Evolutionary conservation across 768 basidiomycete genomes (phyloP).

Genomic region (Tricholoma sp.): DNA sequence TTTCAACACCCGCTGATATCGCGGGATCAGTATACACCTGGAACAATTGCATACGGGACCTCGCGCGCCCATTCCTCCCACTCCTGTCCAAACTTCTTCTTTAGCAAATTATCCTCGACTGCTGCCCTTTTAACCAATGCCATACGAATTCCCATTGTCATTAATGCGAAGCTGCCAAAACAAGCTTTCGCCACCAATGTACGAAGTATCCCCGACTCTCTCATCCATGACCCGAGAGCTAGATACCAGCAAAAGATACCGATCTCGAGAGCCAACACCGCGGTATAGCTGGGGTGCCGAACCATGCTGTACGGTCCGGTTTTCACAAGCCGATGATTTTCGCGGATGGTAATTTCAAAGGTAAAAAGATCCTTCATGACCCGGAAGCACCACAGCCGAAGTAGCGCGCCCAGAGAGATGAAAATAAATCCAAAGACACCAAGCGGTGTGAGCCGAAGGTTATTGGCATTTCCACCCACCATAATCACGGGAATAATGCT

Average conservation of each 20-base stretch:
- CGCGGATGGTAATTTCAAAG: constrained; percentile 1
- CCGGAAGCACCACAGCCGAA: constrained; percentile 33
- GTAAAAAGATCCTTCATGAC: constrained; percentile 27
- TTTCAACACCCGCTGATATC: too few relatives aligned
- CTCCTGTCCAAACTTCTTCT: constrained; percentile 10
- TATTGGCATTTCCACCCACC: not conserved
- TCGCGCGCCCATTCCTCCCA: constrained; percentile 10
- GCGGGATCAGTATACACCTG: constrained; percentile 4
- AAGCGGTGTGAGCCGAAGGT: constrained; percentile 15
- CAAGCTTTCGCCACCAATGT: not conserved
- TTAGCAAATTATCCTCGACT: constrained; percentile 9
- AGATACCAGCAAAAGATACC: not conserved
- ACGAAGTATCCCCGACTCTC: constrained; percentile 5
- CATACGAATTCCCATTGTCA: constrained; percentile 1
- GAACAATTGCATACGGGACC: constrained; percentile 9
- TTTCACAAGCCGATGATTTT: constrained; percentile 4
- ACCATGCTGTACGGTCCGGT: constrained; percentile 7
- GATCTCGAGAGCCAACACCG: not conserved
- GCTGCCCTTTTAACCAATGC: constrained; percentile 2
- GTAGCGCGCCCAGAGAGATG: constrained; percentile 21
- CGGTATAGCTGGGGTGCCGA: constrained; percentile 7
- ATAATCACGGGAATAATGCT: not conserved
- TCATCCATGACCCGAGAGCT: constrained; percentile 10
- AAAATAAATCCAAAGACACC: constrained; percentile 25
- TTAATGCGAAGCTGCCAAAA: not conserved